These are phyloP conservation scores for Trichoderma afroharzianum DNA, from an alignment of 2,329 filamentous ascomycete genomes.

Conservation along the genomic window DNA sequence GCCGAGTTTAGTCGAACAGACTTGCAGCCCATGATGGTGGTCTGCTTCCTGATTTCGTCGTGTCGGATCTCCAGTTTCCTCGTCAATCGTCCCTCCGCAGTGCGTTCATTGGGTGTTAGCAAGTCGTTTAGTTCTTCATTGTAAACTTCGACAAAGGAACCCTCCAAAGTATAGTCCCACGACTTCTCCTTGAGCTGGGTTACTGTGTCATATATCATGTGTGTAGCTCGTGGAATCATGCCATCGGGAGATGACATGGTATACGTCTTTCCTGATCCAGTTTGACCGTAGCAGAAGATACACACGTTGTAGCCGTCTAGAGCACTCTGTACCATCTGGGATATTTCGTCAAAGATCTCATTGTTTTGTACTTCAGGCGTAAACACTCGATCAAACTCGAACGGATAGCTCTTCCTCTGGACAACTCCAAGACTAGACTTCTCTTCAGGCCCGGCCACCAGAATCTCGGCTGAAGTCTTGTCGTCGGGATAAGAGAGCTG, in stretches of 20 bases:
- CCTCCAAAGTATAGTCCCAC: constrained; percentile 92
- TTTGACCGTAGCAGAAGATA: constrained; percentile 98
- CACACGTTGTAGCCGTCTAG: constrained; percentile 98
- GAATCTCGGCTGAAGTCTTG: constrained; percentile 83
- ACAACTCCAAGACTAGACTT: constrained; percentile 74
- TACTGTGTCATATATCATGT: constrained; percentile 90
- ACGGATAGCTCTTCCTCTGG: constrained; percentile 74
- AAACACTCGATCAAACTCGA: constrained; percentile 93
- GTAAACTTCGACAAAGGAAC: constrained; percentile 95
- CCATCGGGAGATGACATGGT: constrained; percentile 91
- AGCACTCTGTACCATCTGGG: constrained; percentile 92
- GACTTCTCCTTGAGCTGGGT: constrained; percentile 81
- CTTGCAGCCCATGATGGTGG: constrained; percentile 75
- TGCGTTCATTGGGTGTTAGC: constrained; percentile 55
- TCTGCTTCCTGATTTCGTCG: constrained; percentile 77
- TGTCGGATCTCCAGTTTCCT: constrained; percentile 89
- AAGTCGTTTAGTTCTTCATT: constrained; percentile 96
- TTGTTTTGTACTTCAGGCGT: constrained; percentile 71
- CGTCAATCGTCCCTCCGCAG: constrained; percentile 61
- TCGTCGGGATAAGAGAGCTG: constrained; percentile 76
- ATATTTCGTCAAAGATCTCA: constrained; percentile 93
- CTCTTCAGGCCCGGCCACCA: constrained; percentile 78
- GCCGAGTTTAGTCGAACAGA: constrained; percentile 75
- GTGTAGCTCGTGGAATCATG: constrained; percentile 91
- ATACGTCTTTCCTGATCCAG: constrained; percentile 92